Percentiles rank a stretch among this genome's conserved stretches.
phyloP scores from a whole-genome alignment of 805 yeast genomes.

The Metschnikowia matae region DNA sequence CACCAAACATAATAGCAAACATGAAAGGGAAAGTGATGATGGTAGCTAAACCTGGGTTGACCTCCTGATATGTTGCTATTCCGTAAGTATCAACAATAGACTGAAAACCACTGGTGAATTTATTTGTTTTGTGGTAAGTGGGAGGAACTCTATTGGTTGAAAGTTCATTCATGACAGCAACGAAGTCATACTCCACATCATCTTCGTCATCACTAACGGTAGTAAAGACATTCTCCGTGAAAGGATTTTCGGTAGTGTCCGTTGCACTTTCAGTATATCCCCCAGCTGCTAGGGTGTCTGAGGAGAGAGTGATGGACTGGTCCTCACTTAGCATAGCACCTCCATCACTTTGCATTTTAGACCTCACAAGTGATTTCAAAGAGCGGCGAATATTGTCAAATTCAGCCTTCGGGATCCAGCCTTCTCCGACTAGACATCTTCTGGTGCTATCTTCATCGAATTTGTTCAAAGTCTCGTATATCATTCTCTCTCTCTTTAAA shows the following conservation, averaged over 20 bases:
- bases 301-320: conserved; percentile 14
- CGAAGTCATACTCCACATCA: conserved; percentile 17
- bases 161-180: conserved; percentile 51
- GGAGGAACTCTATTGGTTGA: conserved; percentile 67
- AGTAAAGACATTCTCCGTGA: conserved; percentile 2
- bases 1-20: conserved; percentile 85
- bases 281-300: conserved; percentile 12
- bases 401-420: conserved; percentile 66
- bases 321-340: conserved; percentile 4
- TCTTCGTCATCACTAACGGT: conserved; percentile 18
- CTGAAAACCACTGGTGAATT: conserved; percentile 67
- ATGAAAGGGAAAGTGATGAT: conserved; percentile 74
- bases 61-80: conserved; percentile 69
- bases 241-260: conserved; percentile 7
- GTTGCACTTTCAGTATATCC: conserved; percentile 10
- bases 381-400: conserved; percentile 31
- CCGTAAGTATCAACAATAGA: conserved; percentile 75
- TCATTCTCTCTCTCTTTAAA: conserved; percentile 52
- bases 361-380: conserved; percentile 43
- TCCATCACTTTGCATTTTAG: conserved; percentile 18
- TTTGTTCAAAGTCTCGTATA: conserved; percentile 55
- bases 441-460: conserved; percentile 67
- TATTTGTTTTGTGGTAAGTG: conserved; percentile 65
- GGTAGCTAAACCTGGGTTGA: conserved; percentile 72
- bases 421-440: conserved; percentile 66